Evolutionary conservation across 78 protist species (phyloP), one percentile per base, ranked within the genome.

Genomic region (Diacronema lutheri): DNA sequence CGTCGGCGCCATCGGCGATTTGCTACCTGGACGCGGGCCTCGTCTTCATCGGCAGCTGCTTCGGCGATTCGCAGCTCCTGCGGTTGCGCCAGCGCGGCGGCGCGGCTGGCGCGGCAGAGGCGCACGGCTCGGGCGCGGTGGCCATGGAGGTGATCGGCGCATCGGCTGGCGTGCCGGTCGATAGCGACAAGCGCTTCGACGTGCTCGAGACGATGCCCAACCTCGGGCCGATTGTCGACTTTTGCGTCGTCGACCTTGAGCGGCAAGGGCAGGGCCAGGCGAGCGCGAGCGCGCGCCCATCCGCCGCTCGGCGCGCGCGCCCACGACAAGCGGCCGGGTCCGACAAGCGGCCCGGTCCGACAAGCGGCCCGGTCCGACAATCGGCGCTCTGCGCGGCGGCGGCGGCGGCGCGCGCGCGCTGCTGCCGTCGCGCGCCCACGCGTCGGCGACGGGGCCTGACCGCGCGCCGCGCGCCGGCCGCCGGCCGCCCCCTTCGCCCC

Each of bases 191-290:
- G n/a, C n/a, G n/a, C n/a, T n/a, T n/a, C n/a, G n/a, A n/a, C n/a
- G n/a, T 44, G 19, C 37, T 93, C 0, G 96, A 93, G 33, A 19
- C 79, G 7, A 93, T 57, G 85, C 58, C 86, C 40, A 96, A 96
- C 85, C 72, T 96, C 26, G 98, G 97, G 0, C 97, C 98, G 16
- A 94, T 95, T 25, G 37, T 56, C 23, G 96, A 95, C 66, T 73
- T 95, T 33, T 80, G 88, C 56, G 88, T 95, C 1, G 93, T 96
- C 2, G 97, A 94, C 73, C 73, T 84, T 26, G 96, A 93, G 55
- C 44, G 81, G 35, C 60, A 38, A 0, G 74, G 74, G 44, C 74
- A 66, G 74, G 74, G 81, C n/a, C n/a, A n/a, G n/a, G n/a, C n/a
- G n/a, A n/a, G n/a, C n/a, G n/a, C n/a, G n/a, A n/a, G n/a, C n/a